Evolutionary conservation across 2,329 filamentous ascomycete species (phyloP).

Genomic region (Aspergillus melleus): DNA sequence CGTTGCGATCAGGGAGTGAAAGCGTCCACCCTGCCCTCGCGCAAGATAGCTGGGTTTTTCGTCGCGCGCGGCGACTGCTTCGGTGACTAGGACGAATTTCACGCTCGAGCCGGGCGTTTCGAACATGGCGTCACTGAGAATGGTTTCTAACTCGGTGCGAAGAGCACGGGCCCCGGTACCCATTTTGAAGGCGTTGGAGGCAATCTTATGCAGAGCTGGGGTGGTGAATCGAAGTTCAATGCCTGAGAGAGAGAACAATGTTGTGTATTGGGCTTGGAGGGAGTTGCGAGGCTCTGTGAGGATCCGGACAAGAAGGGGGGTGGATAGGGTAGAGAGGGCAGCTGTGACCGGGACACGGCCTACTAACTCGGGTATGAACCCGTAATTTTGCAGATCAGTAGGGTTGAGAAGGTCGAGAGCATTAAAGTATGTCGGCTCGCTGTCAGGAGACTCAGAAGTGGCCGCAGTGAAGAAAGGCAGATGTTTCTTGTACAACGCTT

Average conservation of each 20-base stretch:
- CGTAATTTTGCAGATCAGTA: slow-evolving; percentile 76
- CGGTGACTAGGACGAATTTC: slow-evolving; percentile 72
- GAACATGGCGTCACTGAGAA: slow-evolving; percentile 78
- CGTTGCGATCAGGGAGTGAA: slow-evolving; percentile 51
- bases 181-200: slow-evolving; percentile 66
- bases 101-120: slow-evolving; percentile 67
- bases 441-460: slow-evolving; percentile 42
- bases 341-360: slow-evolving; percentile 92
- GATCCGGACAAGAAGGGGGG: slow-evolving; percentile 73
- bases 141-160: slow-evolving; percentile 77
- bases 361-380: slow-evolving; percentile 92
- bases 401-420: slow-evolving; percentile 72
- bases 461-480: slow-evolving; percentile 61
- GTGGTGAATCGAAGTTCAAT: slow-evolving; percentile 80
- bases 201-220: slow-evolving; percentile 76
- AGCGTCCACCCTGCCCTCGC: slow-evolving; percentile 52
- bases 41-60: slow-evolving; percentile 56
- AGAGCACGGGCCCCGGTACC: slow-evolving; percentile 78
- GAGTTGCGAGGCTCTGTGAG: slow-evolving; percentile 90
- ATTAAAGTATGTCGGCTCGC: slow-evolving; percentile 53
- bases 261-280: slow-evolving; percentile 82
- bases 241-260: slow-evolving; percentile 78
- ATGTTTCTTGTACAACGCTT: slow-evolving; percentile 59
- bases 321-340: slow-evolving; percentile 73
- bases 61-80: slow-evolving; percentile 64